A percentile compares a stretch with the other conserved stretches of the same genome.
Conservation (phyloP, 2,329 filamentous ascomycete species). For the Exophiala sp. region DNA sequence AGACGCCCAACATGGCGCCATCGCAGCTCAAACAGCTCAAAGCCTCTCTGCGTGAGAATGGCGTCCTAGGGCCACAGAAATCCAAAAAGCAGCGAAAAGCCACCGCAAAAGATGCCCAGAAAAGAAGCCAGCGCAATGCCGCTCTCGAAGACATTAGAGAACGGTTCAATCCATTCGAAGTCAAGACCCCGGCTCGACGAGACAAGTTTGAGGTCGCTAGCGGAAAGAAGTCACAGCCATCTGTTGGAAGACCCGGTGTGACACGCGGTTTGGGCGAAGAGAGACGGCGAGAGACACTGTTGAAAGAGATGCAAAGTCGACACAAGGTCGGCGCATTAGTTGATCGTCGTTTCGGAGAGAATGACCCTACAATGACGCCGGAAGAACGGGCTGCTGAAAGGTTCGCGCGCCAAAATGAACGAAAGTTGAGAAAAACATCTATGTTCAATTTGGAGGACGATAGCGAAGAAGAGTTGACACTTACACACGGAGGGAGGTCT, state of each 20-base stretch:
- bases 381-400: slow-evolving; percentile 90
- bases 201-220: slow-evolving; percentile 84
- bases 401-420: slow-evolving; percentile 84
- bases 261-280: slow-evolving; percentile 85
- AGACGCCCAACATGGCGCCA: slow-evolving; percentile 65
- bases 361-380: slow-evolving; percentile 87
- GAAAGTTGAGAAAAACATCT: slow-evolving; percentile 69
- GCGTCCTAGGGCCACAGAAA: slow-evolving; percentile 84
- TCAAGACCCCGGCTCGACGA: slow-evolving; percentile 73
- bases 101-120: slow-evolving; percentile 65
- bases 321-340: slow-evolving; percentile 91
- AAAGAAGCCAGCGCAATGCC: slow-evolving; percentile 70
- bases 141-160: slow-evolving; percentile 85
- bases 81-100: slow-evolving; percentile 92
- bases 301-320: slow-evolving; percentile 84
- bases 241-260: slow-evolving; percentile 73
- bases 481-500: slow-evolving; percentile 81
- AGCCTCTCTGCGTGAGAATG: slow-evolving; percentile 81
- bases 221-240: slow-evolving; percentile 53
- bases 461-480: slow-evolving; percentile 62
- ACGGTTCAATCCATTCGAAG: slow-evolving; percentile 96
- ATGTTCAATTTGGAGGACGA: slow-evolving; percentile 90
- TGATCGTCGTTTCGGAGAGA: slow-evolving; percentile 92
- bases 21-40: slow-evolving; percentile 97
- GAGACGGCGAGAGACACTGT: slow-evolving; percentile 72